Evolutionary conservation across 192 early-diverging fungal genomes (phyloP), one percentile per base, ranked within the genome.

Genomic region (Ambispora gerdemannii): DNA sequence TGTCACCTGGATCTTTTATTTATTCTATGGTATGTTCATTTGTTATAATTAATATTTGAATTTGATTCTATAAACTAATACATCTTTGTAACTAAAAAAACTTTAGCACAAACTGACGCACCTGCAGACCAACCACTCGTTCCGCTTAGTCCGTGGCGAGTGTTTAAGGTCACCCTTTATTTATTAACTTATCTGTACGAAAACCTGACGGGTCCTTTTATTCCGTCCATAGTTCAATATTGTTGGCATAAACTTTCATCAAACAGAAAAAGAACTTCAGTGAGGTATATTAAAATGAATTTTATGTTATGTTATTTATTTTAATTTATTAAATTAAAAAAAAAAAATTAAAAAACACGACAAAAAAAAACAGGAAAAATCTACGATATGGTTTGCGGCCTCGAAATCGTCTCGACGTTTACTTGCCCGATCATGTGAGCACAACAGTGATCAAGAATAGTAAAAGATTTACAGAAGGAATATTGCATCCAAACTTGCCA

Each of bases 161-260:
- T 70, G 15, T 70, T 32, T 36, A 70, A 70, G 43, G 68, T 70
- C n/a, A 49, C 55, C 20, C 28, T 19, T 36, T 60, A 70, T 34
- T 10, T 70, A 4, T 28, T 70, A 8, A 47, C 11, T 70, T 60
- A 33, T 43, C 10, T 70, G 1, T 70, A 60, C 28, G 68, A 70
- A 32, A 70, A 60, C 31, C 10, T 70, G 25, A 70, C 68, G 1
- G 68, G 67, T 24, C 67, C 55, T 0, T 70, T 70, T 20, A 43
- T 70, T 27, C 68, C 68, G 15, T 60, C 68, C 30, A 70, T 70
- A 30, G 10, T 70, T 24, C 55, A 60, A 70, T 70, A 70, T 70
- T 25, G 24, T 28, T 70, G 68, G 68, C 68, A 70, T 17, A 70
- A 60, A 1, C 25, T 70, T 13, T 70, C 68, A 25, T 55, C 47